Conservation (phyloP, 768 basidiomycete species). For the Tylopilus felleus region DNA sequence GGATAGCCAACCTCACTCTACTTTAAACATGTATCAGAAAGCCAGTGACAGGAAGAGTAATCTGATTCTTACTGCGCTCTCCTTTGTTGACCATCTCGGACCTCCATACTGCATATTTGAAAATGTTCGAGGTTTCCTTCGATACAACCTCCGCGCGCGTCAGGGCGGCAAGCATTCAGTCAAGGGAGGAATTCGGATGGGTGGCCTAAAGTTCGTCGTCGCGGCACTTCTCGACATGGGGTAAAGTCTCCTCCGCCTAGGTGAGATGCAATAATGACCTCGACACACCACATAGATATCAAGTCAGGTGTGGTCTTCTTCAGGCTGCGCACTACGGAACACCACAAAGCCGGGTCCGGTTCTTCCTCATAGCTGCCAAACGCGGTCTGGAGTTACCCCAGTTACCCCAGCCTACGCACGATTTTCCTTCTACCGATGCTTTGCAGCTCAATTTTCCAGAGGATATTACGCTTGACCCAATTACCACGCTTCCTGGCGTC, state of each 20-base stretch:
- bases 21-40: constrained; percentile 65
- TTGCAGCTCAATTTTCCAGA: constrained; percentile 53
- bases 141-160: constrained; percentile 36
- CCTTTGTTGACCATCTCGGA: constrained; percentile 40
- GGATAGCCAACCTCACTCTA: constrained; percentile 70
- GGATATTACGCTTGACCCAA: constrained; percentile 38
- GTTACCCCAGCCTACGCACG: constrained; percentile 43
- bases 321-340: constrained; percentile 49
- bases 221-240: constrained; percentile 62
- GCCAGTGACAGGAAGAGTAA: constrained; percentile 68
- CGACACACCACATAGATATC: constrained; percentile 34
- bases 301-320: constrained; percentile 40
- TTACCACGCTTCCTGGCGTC: constrained; percentile 45
- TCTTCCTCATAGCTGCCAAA: constrained; percentile 47
- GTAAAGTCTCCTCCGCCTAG: constrained; percentile 37
- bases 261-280: neutral
- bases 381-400: constrained; percentile 35
- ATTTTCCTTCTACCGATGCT: constrained; percentile 36
- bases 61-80: constrained; percentile 56
- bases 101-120: constrained; percentile 48
- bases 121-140: constrained; percentile 46
- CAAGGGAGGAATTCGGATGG: constrained; percentile 65
- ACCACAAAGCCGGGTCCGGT: constrained; percentile 44
- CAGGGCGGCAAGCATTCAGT: constrained; percentile 43
- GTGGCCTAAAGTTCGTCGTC: constrained; percentile 67